phyloP scores from a whole-genome alignment of 805 yeast genomes.

The Saccharomycopsis sp. region DNA sequence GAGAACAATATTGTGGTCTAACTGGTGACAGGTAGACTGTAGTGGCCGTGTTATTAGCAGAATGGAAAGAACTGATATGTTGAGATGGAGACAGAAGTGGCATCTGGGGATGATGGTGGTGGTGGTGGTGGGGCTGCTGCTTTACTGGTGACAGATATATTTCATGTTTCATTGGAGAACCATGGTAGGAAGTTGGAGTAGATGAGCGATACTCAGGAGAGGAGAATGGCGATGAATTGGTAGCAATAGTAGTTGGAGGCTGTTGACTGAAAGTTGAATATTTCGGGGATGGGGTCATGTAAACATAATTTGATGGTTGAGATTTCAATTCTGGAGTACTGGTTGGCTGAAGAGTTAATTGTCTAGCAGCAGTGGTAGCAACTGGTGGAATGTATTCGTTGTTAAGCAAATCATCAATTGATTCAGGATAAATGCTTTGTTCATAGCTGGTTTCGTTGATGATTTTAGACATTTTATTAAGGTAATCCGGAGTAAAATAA shows the following conservation, averaged over 20 bases:
- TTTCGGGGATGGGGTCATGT: slow-evolving; percentile 19
- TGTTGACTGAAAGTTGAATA: slow-evolving; percentile 5
- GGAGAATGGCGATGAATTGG: neutral
- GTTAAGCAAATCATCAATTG: slow-evolving; percentile 4
- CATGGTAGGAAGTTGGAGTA: slow-evolving; percentile 16
- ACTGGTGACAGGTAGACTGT: too few relatives aligned
- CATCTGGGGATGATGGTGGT: neutral
- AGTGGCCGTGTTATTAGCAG: too few relatives aligned
- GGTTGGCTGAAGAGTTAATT: neutral
- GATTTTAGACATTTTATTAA: slow-evolving; percentile 4
- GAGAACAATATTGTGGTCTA: too few relatives aligned
- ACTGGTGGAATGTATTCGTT: slow-evolving; percentile 2
- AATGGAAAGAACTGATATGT: too few relatives aligned
- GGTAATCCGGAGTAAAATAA: slow-evolving; percentile 6
- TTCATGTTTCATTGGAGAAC: slow-evolving; percentile 18
- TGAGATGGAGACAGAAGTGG: neutral
- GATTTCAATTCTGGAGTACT: slow-evolving; percentile 7
- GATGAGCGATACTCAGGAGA: slow-evolving; percentile 2
- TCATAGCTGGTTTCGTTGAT: neutral
- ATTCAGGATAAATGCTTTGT: slow-evolving; percentile 7
- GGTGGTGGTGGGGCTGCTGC: slow-evolving; percentile 3
- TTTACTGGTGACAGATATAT: too few relatives aligned
- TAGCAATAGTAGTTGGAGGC: neutral
- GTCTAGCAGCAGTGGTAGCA: neutral
- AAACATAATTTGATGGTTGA: slow-evolving; percentile 4